Base-by-base conservation (phyloP, 805 yeast genomes). In the Yarrowia divulgata region DNA sequence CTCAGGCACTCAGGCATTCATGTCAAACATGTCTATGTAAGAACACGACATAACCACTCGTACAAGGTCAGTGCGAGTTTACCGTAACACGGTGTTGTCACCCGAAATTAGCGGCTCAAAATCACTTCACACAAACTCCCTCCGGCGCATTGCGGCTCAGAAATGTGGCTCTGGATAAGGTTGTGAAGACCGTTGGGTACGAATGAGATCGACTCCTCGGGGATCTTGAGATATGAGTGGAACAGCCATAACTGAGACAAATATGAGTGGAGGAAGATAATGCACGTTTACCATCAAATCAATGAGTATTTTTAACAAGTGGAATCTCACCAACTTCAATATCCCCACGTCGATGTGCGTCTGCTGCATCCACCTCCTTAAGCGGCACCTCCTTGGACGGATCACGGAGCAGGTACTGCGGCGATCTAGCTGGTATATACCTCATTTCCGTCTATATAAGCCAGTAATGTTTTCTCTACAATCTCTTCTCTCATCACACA, bases 131-230 rank as follows among this genome's bases (percentile, higher is more conserved):
- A 3, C 16, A 35, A 34, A 8, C 1, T 23, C 10, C 18, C 5
- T 52, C 58, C 58, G 58, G 18, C 18, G 58, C 58, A 35, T 18
- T 52, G 58, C 58, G 58, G 58, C 58, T 52, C 58, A 14, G 1
- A 8, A 18, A 35, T 32, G 29, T 10, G 19, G 29, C 29, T 23
- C 29, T 4, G 29, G 29, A 12, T 18, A 8, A 35, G 42, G 39
- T 35, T 35, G 58, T 12, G 29, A 4, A 23, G 18, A 52, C 58
- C 58, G 58, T 52, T 52, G 54, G 32, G 54, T 32, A 35, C 34
- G 40, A 50, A 14, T 23, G 10, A 4, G 57, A 50, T 50, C 40
- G 50, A n/a, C 48, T 18, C 5, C 8, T 23, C 13, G 32, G 4
- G n/a, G 9, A 23, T 6, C 3, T n/a, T 6, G 29, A 23, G 29